Evolutionary conservation across 2,329 filamentous ascomycete species (phyloP).

Genomic region (Annulohypoxylon truncatum): DNA sequence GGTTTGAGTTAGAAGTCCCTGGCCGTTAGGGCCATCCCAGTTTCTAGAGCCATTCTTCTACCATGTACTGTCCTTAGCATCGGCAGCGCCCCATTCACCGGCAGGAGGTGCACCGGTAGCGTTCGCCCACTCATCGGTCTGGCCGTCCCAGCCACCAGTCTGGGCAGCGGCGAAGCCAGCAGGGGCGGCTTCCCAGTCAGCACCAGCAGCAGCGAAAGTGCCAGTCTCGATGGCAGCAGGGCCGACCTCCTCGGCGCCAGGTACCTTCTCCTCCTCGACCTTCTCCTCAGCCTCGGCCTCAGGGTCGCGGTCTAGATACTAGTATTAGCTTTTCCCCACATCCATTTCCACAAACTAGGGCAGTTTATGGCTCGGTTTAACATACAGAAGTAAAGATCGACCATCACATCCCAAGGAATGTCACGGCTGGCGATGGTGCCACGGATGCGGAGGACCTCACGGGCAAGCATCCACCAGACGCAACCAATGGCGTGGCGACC

Average conservation of each 20-base stretch:
- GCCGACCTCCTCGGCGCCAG: constrained; percentile 86
- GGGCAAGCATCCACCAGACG: constrained; percentile 99
- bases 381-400: constrained; percentile 98
- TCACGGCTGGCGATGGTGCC: constrained; percentile 97
- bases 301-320: constrained; percentile 84
- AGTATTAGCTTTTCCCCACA: constrained; percentile 41
- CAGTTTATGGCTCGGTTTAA: constrained; percentile 39
- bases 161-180: constrained; percentile 74
- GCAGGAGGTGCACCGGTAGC: constrained; percentile 72
- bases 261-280: constrained; percentile 89
- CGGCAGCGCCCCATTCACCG: constrained; percentile 75
- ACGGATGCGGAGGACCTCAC: constrained; percentile 98
- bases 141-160: constrained; percentile 66
- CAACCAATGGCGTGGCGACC: constrained; percentile 98
- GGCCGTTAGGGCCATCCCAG: background rate
- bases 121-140: constrained; percentile 69
- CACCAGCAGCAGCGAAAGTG: constrained; percentile 69
- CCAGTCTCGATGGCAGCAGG: constrained; percentile 81
- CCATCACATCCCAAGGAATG: constrained; percentile 98
- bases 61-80: constrained; percentile 56
- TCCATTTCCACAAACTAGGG: background rate
- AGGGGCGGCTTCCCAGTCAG: constrained; percentile 88
- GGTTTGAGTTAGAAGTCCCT: constrained; percentile 17
- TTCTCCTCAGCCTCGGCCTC: constrained; percentile 99
- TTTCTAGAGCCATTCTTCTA: constrained; percentile 34